Base-by-base conservation (phyloP, 106 monocot species). In the Apostasia ramifera region DNA sequence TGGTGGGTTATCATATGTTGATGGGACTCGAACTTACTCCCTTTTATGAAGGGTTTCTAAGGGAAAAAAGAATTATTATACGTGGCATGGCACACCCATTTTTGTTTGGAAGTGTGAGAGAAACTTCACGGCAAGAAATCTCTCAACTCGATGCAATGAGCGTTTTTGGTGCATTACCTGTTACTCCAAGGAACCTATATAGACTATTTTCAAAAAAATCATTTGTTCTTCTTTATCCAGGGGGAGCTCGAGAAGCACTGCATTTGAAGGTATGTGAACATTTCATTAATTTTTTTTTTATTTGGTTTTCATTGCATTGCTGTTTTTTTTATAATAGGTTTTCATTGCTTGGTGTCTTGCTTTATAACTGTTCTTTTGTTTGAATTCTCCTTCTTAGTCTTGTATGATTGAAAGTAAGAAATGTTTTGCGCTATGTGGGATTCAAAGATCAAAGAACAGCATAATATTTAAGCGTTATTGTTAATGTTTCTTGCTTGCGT, bases 181-280 rank as follows among this genome's bases (percentile, higher is more conserved):
- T 98, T 62, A 85, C 82, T 63, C 77, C 97, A 42, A 49, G 67
- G 38, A 86, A 79, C 58, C 78, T 98, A 79, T 98, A 98, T 76
- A 78, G 75, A 66, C 71, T 98, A 15, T 74, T 98, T 57, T 76
- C 81, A 46, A 80, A 69, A 55, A 83, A 83, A 45, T 73, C 80
- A 44, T 89, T 81, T 81, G 87, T 98, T 74, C 89, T 97, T 73
- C 92, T 98, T 47, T 98, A 92, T 73, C 97, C 97, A 44, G 97
- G 97, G 11, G 97, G 97, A 54, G 89, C 83, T 43, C 89, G 92
- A 8, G 97, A 98, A 78, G 92, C 97, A 61, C 70, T 90, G 55
- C 97, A 98, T 81, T 78, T 82, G 55, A 97, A 92, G 97, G 97
- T 98, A 55, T 51, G 66, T 11, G 76, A 61, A n/a, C 15, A 53